Evolutionary conservation across 306 rosid genomes (phyloP), one percentile per base, ranked within the genome.

Genomic region (Datisca glomerata): DNA sequence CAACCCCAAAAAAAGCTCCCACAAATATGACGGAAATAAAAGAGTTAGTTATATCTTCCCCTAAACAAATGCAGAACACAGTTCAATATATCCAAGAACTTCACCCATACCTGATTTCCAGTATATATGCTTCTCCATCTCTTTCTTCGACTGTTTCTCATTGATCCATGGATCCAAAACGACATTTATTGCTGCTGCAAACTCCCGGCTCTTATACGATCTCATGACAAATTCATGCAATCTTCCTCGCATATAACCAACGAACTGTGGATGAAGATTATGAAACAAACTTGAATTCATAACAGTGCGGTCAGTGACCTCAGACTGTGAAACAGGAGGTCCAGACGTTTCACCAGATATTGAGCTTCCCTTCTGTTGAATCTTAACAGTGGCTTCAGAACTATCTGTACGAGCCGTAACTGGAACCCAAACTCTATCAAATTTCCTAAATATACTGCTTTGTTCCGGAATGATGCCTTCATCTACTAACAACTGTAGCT

Each of bases 91-190:
- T 11, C 55, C 16, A 49, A 34, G 17, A 22, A 56, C 38, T 29
- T 34, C 33, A 28, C 25, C 24, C 43, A 41, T 78, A 85, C 96
- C 98, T 68, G 82, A 73, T 71, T 78, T 91, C 86, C 96, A 81
- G 65, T 68, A 79, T 32, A 68, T 36, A 49, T 64, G 83, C 68
- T 80, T 84, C 65, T 89, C 98, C 10, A 56, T 49, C 66, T 91
- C 98, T 69, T 84, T 84, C 75, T 85, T 91, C 25, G 98, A 86
- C 56, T 91, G 98, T 59, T 72, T 80, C 45, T 84, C 85, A 64
- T 73, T 91, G 61, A 91, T 80, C 98, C 98, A 91, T 23, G 98
- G 95, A 65, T 91, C 96, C 57, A 91, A 75, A 57, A 76, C 98
- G 64, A 80, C 94, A 71, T 91, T 84, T 68, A 91, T 78, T 38